Percentiles rank a stretch among this genome's conserved stretches.
Conservation (phyloP, 2,329 filamentous ascomycete species). For the Fusarium poae region DNA sequence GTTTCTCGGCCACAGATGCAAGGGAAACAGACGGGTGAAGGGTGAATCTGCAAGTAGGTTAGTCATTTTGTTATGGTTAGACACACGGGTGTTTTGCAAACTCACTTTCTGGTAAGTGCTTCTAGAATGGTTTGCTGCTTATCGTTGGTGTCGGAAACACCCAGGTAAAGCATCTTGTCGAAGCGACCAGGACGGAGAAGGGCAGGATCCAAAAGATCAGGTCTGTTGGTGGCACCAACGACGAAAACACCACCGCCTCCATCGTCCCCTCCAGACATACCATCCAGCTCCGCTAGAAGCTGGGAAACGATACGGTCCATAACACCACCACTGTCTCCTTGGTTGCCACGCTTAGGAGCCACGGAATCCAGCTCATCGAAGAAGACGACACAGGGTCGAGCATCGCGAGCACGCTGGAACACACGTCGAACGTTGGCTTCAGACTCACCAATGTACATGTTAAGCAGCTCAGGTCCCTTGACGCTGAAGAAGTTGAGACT, state of each 20-base stretch:
- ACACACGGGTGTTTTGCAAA: constrained; percentile 43
- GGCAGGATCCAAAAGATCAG: constrained; percentile 91
- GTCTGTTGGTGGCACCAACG: constrained; percentile 94
- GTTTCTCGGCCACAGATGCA: constrained; percentile 75
- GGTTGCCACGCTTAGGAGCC: constrained; percentile 95
- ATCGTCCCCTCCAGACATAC: constrained; percentile 94
- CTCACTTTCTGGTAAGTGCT: constrained; percentile 92
- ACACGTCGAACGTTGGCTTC: constrained; percentile 92
- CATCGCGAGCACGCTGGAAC: constrained; percentile 88
- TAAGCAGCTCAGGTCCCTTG: constrained; percentile 90
- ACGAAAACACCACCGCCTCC: constrained; percentile 92
- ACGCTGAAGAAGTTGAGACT: constrained; percentile 95
- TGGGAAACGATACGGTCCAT: constrained; percentile 99
- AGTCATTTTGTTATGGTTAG: constrained; percentile 1
- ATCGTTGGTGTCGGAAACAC: constrained; percentile 95
- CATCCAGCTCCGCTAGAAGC: constrained; percentile 92
- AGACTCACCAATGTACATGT: constrained; percentile 97
- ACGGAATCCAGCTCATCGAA: constrained; percentile 95
- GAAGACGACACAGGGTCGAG: constrained; percentile 89
- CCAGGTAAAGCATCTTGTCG: constrained; percentile 98
- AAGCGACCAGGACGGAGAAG: constrained; percentile 90
- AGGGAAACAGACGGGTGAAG: constrained; percentile 85
- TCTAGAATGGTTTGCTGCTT: constrained; percentile 96
- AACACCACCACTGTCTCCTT: constrained; percentile 95
- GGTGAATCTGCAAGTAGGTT: constrained; percentile 74